A percentile compares a stretch with the other conserved stretches of the same genome.
These are phyloP conservation scores for Ustilago lituana DNA, from an alignment of 1,284 basidiomycete species.

Conservation along the genomic window DNA sequence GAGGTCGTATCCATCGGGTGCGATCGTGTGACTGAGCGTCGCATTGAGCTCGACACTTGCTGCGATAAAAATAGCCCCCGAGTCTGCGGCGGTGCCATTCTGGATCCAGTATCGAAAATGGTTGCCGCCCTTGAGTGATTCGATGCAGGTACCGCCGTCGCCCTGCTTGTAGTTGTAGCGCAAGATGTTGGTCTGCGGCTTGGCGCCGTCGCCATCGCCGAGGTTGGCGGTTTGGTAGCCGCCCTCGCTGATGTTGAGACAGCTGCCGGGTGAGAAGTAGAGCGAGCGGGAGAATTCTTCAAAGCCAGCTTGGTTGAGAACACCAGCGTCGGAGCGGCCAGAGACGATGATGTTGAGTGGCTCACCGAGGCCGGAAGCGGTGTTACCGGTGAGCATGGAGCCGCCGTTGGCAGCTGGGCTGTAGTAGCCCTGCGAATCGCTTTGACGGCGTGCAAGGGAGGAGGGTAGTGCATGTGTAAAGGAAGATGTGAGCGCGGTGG, in stretches of 20 bases:
- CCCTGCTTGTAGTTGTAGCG: slow-evolving; percentile 55
- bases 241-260: slow-evolving; percentile 57
- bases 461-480: slow-evolving; percentile 15
- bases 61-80: slow-evolving; percentile 63
- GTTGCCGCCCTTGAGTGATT: slow-evolving; percentile 62
- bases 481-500: slow-evolving; percentile 4
- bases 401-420: slow-evolving; percentile 32
- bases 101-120: slow-evolving; percentile 64
- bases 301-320: slow-evolving; percentile 52
- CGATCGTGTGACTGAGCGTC: slow-evolving; percentile 55
- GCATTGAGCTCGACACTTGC: slow-evolving; percentile 54
- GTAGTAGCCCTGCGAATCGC: slow-evolving; percentile 23
- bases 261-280: slow-evolving; percentile 54
- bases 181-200: slow-evolving; percentile 57
- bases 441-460: slow-evolving; percentile 7
- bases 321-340: slow-evolving; percentile 41
- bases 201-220: slow-evolving; percentile 60
- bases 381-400: slow-evolving; percentile 40
- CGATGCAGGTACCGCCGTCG: slow-evolving; percentile 52
- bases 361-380: slow-evolving; percentile 42
- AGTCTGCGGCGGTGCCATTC: slow-evolving; percentile 51
- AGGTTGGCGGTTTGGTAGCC: slow-evolving; percentile 63
- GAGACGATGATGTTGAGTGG: slow-evolving; percentile 65
- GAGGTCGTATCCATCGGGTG: slow-evolving; percentile 60
- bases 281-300: slow-evolving; percentile 51